Evolutionary conservation across 2,329 filamentous ascomycete species (phyloP).

Genomic region (Diaporthe longicolla): DNA sequence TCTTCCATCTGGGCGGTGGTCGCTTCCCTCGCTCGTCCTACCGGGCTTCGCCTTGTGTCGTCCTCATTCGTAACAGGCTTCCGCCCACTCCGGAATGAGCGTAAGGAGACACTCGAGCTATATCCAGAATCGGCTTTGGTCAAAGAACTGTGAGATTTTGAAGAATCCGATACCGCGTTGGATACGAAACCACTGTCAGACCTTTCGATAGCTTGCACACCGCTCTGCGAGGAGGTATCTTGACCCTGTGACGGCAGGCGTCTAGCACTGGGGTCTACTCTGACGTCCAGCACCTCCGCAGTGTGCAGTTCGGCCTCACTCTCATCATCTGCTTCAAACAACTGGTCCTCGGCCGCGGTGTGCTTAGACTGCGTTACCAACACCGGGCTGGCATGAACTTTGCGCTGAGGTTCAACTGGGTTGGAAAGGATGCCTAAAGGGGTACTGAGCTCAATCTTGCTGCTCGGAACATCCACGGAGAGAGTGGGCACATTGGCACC

Average conservation of each 20-base stretch:
- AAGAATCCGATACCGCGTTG: slow-evolving; percentile 59
- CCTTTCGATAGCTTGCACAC: slow-evolving; percentile 50
- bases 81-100: slow-evolving; percentile 61
- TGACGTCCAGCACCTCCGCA: slow-evolving; percentile 57
- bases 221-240: slow-evolving; percentile 43
- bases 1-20: slow-evolving; percentile 1
- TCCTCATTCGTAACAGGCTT: slow-evolving; percentile 50
- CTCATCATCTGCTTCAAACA: slow-evolving; percentile 59
- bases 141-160: slow-evolving; percentile 58
- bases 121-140: slow-evolving; percentile 74
- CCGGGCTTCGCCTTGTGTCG: slow-evolving; percentile 43
- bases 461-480: slow-evolving; percentile 20
- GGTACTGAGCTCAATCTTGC: slow-evolving; percentile 25
- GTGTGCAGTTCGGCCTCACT: slow-evolving; percentile 51
- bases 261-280: slow-evolving; percentile 61
- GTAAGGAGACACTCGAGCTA: slow-evolving; percentile 71
- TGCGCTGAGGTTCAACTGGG: slow-evolving; percentile 53
- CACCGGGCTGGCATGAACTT: slow-evolving; percentile 49
- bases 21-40: slow-evolving; percentile 29
- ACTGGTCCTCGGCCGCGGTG: slow-evolving; percentile 61
- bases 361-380: slow-evolving; percentile 64
- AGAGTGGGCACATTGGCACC: slow-evolving; percentile 11
- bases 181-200: slow-evolving; percentile 66
- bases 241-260: slow-evolving; percentile 48
- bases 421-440: slow-evolving; percentile 51